phyloP scores from a whole-genome alignment of 2,329 filamentous ascomycete species.

The Biscogniauxia mediterranea region DNA sequence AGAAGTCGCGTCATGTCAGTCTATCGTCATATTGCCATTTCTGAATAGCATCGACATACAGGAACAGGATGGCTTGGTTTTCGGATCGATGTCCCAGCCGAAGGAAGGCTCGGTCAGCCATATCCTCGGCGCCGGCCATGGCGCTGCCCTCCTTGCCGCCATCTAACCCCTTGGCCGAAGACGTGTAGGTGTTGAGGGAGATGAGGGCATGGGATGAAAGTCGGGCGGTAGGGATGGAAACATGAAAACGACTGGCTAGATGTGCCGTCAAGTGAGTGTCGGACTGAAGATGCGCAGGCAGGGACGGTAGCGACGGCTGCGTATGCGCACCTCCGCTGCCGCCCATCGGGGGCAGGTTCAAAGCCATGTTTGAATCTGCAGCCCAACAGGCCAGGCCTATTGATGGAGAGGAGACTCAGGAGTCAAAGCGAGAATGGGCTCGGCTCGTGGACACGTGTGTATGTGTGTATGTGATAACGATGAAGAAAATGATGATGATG shows the following conservation, averaged over 20 bases:
- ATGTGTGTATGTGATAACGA: too few relatives aligned
- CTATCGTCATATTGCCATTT: background rate
- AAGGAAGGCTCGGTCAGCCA: slow-evolving; percentile 82
- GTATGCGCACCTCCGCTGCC: slow-evolving; percentile 64
- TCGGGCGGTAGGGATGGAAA: slow-evolving; percentile 80
- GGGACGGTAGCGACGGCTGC: slow-evolving; percentile 81
- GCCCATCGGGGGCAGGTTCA: slow-evolving; percentile 52
- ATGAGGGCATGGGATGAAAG: slow-evolving; percentile 91
- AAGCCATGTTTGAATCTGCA: slow-evolving; percentile 51
- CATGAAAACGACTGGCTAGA: slow-evolving; percentile 86
- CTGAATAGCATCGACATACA: slow-evolving; percentile 66
- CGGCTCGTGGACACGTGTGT: background rate
- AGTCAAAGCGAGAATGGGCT: background rate
- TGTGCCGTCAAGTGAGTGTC: slow-evolving; percentile 79
- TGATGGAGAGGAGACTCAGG: background rate
- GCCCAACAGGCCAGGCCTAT: slow-evolving; percentile 21
- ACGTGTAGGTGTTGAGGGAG: slow-evolving; percentile 91
- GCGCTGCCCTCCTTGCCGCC: slow-evolving; percentile 89
- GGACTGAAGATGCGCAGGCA: slow-evolving; percentile 79
- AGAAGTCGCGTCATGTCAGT: slow-evolving; percentile 18
- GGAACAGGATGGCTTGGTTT: slow-evolving; percentile 87
- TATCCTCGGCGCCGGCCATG: slow-evolving; percentile 87
- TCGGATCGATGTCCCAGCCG: slow-evolving; percentile 85
- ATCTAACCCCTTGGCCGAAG: slow-evolving; percentile 83
- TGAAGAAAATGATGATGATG: too few relatives aligned